Conservation (phyloP, 163 green algal species). For the Trebouxiophyceae sp. region DNA sequence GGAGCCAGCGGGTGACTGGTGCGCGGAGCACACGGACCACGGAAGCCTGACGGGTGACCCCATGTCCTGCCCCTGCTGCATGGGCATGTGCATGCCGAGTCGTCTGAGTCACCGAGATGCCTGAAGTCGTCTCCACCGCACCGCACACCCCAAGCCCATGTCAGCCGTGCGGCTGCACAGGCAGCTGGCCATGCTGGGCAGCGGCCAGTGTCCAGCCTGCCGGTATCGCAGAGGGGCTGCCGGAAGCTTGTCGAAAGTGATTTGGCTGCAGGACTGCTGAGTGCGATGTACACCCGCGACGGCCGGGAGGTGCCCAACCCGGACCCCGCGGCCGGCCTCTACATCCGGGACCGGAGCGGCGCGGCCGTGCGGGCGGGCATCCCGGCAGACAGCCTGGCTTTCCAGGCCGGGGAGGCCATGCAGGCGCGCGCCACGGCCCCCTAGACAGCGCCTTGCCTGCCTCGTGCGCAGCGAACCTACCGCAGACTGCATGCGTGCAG, state of each 20-base stretch:
- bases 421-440: slow-evolving; percentile 21
- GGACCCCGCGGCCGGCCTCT: slow-evolving; percentile 63
- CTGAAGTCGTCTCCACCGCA: not conserved
- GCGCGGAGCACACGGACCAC: slow-evolving; percentile 67
- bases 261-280: slow-evolving; percentile 54
- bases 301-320: slow-evolving; percentile 38
- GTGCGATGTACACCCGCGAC: slow-evolving; percentile 50
- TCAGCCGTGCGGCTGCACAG: not conserved
- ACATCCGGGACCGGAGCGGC: slow-evolving; percentile 47
- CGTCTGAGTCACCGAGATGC: not conserved
- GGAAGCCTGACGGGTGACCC: slow-evolving; percentile 64
- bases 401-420: slow-evolving; percentile 71
- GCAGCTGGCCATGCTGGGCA: not conserved
- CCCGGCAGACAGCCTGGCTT: slow-evolving; percentile 58
- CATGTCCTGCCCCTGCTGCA: not conserved
- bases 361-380: slow-evolving; percentile 38
- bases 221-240: too few relatives aligned
- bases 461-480: not conserved
- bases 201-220: not conserved
- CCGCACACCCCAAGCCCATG: too few relatives aligned
- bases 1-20: not conserved
- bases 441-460: not conserved
- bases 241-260: too few relatives aligned
- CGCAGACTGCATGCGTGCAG: slow-evolving; percentile 24
- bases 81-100: not conserved